A percentile compares a stretch with the other conserved stretches of the same genome.
These are phyloP conservation scores for Fagopyrum homotropicum DNA, from an alignment of 148 eudicot species.

Conservation along the genomic window DNA sequence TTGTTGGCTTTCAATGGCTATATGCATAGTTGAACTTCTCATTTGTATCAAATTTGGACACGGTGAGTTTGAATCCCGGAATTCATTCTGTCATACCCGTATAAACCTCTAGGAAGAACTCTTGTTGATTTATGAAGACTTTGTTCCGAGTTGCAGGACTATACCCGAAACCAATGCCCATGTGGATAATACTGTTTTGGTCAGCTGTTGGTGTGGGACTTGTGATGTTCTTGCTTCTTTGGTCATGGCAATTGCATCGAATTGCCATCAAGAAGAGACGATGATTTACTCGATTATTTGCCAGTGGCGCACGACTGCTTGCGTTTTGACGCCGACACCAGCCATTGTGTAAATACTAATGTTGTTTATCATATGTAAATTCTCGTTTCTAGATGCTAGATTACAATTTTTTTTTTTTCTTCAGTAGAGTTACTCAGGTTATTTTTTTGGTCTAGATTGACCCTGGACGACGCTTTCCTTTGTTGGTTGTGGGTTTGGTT, in stretches of 20 bases:
- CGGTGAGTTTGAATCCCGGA: constrained; percentile 36
- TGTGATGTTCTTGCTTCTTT: constrained; percentile 43
- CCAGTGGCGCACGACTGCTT: background rate
- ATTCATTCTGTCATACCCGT: background rate
- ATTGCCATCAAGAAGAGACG: constrained; percentile 51
- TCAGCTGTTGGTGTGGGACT: constrained; percentile 33
- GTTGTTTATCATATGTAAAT: constrained; percentile 2
- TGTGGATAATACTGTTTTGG: constrained; percentile 80
- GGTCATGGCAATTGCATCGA: constrained; percentile 69
- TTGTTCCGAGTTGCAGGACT: constrained; percentile 39
- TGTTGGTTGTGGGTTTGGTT: background rate
- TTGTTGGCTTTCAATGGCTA: constrained; percentile 94
- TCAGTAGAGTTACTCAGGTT: background rate
- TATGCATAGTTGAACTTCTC: constrained; percentile 88
- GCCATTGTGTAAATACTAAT: constrained; percentile 10
- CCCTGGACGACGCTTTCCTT: background rate
- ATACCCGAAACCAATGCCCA: constrained; percentile 76
- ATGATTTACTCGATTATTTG: constrained; percentile 20
- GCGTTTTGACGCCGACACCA: background rate
- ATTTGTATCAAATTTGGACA: constrained; percentile 95
- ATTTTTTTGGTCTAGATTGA: constrained; percentile 5
- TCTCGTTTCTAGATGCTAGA: background rate
- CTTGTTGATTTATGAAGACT: background rate
- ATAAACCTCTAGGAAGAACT: background rate
- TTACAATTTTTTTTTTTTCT: background rate